Conservation (phyloP, 2,329 filamentous ascomycete genomes). For the Fusarium virguliforme region DNA sequence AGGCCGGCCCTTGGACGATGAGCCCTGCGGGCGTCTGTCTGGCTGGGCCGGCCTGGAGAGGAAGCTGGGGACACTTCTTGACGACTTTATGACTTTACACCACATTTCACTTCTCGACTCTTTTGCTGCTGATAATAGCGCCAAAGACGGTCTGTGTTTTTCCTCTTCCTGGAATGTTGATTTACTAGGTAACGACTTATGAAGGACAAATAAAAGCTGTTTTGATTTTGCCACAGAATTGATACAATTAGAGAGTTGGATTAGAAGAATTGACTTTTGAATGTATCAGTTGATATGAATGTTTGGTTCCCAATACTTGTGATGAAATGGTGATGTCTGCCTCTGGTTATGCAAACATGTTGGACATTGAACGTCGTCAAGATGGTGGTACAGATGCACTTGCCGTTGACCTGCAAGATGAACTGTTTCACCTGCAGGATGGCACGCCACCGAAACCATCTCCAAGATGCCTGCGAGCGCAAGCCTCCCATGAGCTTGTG, state of each 20-base stretch:
- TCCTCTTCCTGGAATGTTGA: constrained; percentile 52
- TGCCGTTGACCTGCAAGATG: constrained; percentile 9
- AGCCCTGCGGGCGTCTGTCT: constrained; percentile 38
- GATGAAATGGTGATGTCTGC: not conserved
- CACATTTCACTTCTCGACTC: constrained; percentile 46
- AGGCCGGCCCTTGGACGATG: constrained; percentile 35
- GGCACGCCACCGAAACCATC: constrained; percentile 7
- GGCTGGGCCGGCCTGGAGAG: constrained; percentile 36
- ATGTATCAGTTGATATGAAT: constrained; percentile 8
- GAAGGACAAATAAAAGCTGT: constrained; percentile 60
- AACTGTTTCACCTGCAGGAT: constrained; percentile 16
- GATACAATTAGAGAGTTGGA: constrained; percentile 48
- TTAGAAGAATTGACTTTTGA: constrained; percentile 31
- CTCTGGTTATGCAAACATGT: not conserved
- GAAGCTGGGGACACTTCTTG: constrained; percentile 46
- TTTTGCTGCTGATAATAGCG: constrained; percentile 51
- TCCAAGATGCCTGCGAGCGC: not conserved
- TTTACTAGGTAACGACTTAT: constrained; percentile 60
- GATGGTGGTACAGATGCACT: not conserved
- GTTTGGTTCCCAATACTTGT: not conserved
- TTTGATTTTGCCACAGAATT: constrained; percentile 44
- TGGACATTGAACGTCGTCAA: not conserved
- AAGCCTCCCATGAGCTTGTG: constrained; percentile 11
- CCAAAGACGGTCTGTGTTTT: constrained; percentile 53
- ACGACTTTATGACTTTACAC: constrained; percentile 54